Evolutionary conservation across 2,329 filamentous ascomycete species (phyloP).

Genomic region (Penicillium polonicum): DNA sequence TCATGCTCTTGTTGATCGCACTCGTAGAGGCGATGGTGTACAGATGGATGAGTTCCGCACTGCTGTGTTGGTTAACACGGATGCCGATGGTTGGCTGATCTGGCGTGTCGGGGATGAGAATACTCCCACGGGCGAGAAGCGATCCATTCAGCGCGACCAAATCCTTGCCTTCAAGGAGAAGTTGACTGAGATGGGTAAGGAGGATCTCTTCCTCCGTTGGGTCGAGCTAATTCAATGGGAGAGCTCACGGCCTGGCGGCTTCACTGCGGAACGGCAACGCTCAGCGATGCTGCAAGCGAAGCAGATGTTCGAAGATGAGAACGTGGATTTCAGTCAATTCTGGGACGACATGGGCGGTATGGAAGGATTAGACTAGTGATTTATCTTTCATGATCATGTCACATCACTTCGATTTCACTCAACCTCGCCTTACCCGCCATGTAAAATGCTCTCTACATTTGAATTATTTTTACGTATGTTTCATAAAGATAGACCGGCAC

Average conservation of each 20-base stretch:
- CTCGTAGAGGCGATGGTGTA: constrained; percentile 34
- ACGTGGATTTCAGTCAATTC: constrained; percentile 78
- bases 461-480: not conserved
- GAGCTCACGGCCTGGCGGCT: constrained; percentile 73
- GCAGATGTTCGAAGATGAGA: constrained; percentile 69
- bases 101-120: constrained; percentile 60
- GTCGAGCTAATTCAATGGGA: constrained; percentile 91
- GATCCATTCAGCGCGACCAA: constrained; percentile 55
- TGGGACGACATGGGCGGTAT: constrained; percentile 69
- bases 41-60: constrained; percentile 67
- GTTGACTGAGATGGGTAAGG: constrained; percentile 73
- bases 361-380: constrained; percentile 29
- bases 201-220: constrained; percentile 87
- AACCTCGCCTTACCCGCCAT: not conserved
- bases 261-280: constrained; percentile 70
- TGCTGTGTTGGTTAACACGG: constrained; percentile 66
- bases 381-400: not conserved
- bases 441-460: not conserved
- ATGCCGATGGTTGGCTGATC: constrained; percentile 69
- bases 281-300: constrained; percentile 71
- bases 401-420: not conserved
- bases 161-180: constrained; percentile 78
- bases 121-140: constrained; percentile 41
- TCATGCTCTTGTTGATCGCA: constrained; percentile 62
- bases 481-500: not conserved